Evolutionary conservation across 1,284 basidiomycete genomes (phyloP).

Genomic region (Pulveroboletus sp.): DNA sequence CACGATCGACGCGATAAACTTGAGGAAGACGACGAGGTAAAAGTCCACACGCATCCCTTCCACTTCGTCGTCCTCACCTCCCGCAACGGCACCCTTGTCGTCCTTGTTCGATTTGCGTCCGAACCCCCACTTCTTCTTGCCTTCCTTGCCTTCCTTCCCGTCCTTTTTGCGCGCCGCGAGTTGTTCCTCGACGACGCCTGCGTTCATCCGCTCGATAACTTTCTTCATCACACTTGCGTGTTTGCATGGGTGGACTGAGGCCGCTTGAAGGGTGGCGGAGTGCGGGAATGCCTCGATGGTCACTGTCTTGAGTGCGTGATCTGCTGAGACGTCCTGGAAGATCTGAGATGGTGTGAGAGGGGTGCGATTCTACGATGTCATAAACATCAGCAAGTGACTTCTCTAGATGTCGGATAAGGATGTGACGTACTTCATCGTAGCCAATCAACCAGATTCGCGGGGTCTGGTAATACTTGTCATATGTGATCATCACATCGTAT

Average conservation of each 20-base stretch:
- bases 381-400: constrained; percentile 2
- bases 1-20: constrained; percentile 93
- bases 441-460: constrained; percentile 94
- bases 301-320: constrained; percentile 98
- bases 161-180: constrained; percentile 55
- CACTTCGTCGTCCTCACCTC: constrained; percentile 69
- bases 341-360: constrained; percentile 88
- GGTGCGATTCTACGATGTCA: constrained; percentile 66
- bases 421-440: constrained; percentile 79
- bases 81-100: constrained; percentile 42
- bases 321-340: constrained; percentile 96
- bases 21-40: constrained; percentile 94
- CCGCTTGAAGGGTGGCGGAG: constrained; percentile 79
- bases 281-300: constrained; percentile 99
- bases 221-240: constrained; percentile 99
- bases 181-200: constrained; percentile 78
- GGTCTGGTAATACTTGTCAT: constrained; percentile 99
- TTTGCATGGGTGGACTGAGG: constrained; percentile 97
- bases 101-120: constrained; percentile 73
- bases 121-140: constrained; percentile 86
- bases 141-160: constrained; percentile 56
- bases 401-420: background rate
- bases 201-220: constrained; percentile 98
- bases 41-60: constrained; percentile 94
- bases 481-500: constrained; percentile 99